phyloP scores from a whole-genome alignment of 78 protist species.

The Anaeramoeba flamelloides region DNA sequence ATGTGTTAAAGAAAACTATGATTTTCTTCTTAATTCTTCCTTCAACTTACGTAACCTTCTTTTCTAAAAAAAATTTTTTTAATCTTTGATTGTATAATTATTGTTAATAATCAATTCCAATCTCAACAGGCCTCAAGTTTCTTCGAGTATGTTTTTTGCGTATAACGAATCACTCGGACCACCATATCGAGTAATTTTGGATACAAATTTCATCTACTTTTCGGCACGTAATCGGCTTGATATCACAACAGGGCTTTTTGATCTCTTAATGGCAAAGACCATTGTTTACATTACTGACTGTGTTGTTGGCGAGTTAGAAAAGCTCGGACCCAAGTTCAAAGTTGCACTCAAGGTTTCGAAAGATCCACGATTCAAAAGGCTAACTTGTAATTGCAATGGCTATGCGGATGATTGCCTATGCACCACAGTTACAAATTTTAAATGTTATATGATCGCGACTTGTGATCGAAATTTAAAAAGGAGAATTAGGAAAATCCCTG shows the following conservation, averaged over 20 bases:
- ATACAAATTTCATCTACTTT: conserved; percentile 95
- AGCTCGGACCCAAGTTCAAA: conserved; percentile 72
- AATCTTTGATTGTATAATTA: too few relatives aligned
- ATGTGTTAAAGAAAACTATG: too few relatives aligned
- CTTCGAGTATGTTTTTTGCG: conserved; percentile 67
- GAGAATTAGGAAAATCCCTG: conserved; percentile 86
- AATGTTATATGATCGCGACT: conserved; percentile 83
- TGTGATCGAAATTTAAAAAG: conserved; percentile 87
- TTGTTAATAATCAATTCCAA: too few relatives aligned
- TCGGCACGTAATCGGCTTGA: conserved; percentile 79
- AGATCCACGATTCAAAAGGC: conserved; percentile 84
- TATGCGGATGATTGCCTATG: conserved; percentile 98
- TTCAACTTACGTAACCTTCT: too few relatives aligned
- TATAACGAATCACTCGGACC: conserved; percentile 88
- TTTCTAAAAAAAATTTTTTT: too few relatives aligned
- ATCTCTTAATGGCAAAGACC: conserved; percentile 84
- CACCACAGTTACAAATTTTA: conserved; percentile 54
- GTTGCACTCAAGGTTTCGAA: conserved; percentile 73
- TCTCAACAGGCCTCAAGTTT: not conserved
- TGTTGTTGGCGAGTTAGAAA: conserved; percentile 93
- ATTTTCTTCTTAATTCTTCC: too few relatives aligned
- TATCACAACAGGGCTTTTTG: conserved; percentile 68
- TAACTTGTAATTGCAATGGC: conserved; percentile 77
- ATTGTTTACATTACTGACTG: conserved; percentile 81
- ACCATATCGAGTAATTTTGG: conserved; percentile 88